Evolutionary conservation across 257 asterid species (phyloP), one percentile per base, ranked within the genome.

Genomic region (Nicotiana attenuata): DNA sequence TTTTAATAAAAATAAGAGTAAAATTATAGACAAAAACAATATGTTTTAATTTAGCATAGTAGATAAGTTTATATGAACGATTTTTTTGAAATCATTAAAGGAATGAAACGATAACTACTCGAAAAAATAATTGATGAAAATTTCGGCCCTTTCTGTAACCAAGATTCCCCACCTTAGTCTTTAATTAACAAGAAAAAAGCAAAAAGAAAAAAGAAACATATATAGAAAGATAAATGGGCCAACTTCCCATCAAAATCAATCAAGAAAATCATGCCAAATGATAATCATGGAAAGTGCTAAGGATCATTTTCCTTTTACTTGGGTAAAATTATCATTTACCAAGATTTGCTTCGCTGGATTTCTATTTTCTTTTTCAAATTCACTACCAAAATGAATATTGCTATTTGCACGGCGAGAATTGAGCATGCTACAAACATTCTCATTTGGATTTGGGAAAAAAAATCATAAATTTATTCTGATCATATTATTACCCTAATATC

Each of bases 251-350:
- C 78, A 20, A 69, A 41, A n/a, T 57, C 16, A 71, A 71, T 71
- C 78, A 71, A 71, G 78, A 71, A 71, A 71, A 71, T 71, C 14
- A 71, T 71, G 9, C 56, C 78, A 71, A 71, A 14, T 71, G 22
- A 38, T 71, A 71, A 71, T 71, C 78, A 71, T 71, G 78, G 26
- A 69, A 71, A 22, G 14, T 45, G 78, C 22, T 3, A 45, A 45
- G 56, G 33, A 71, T 71, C 35, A 45, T 45, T 71, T n/a, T 33
- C 78, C 60, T 38, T 45, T 71, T 71, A 45, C 19, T 71, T 14
- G 60, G 78, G 60, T 71, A 15, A 71, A 71, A 45, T 20, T 15
- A 71, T 45, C 60, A 45, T 22, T 14, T 8, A 22, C 14, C 38
- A 22, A 45, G 38, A 71, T 71, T 45, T 71, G 60, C 60, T 71